Evolutionary conservation across 2,329 filamentous ascomycete species (phyloP).

Genomic region (Grosmannia clavigera): DNA sequence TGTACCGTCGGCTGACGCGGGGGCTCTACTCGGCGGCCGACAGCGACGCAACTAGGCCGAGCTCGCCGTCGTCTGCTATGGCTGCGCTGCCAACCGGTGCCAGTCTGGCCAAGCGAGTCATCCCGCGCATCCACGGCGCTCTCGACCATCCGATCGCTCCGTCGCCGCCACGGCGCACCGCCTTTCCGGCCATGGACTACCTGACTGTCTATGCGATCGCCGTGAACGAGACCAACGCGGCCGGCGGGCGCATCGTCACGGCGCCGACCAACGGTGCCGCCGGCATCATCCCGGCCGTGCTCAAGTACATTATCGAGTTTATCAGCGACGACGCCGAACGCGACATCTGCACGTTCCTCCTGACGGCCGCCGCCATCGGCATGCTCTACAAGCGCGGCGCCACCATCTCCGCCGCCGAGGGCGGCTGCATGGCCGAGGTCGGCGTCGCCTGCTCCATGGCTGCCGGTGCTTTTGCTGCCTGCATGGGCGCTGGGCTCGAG

Average conservation of each 20-base stretch:
- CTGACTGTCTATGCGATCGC: constrained; percentile 38
- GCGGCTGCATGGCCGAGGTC: constrained; percentile 41
- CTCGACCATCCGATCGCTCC: constrained; percentile 33
- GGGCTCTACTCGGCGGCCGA: constrained; percentile 24
- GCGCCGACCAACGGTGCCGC: constrained; percentile 39
- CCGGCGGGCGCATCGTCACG: constrained; percentile 36
- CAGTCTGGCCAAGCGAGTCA: constrained; percentile 18
- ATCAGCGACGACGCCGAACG: constrained; percentile 37
- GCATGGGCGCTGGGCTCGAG: constrained; percentile 37
- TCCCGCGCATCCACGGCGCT: constrained; percentile 31
- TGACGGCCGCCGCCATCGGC: constrained; percentile 36
- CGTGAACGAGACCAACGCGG: constrained; percentile 40
- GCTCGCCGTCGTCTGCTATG: not conserved
- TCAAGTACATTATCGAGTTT: constrained; percentile 38
- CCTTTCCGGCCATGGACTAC: constrained; percentile 38
- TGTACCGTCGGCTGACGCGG: constrained; percentile 31
- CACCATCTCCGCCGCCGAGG: constrained; percentile 38
- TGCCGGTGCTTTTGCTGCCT: constrained; percentile 36
- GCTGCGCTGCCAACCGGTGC: not conserved
- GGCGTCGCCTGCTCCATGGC: constrained; percentile 41
- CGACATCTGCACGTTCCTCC: constrained; percentile 34
- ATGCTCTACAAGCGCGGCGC: constrained; percentile 42
- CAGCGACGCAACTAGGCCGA: not conserved
- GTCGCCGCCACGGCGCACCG: constrained; percentile 31
- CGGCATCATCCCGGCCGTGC: constrained; percentile 36